A percentile compares a stretch with the other conserved stretches of the same genome.
phyloP scores from a whole-genome alignment of 1,284 basidiomycete species.

The Coniferiporia sulphurascens region DNA sequence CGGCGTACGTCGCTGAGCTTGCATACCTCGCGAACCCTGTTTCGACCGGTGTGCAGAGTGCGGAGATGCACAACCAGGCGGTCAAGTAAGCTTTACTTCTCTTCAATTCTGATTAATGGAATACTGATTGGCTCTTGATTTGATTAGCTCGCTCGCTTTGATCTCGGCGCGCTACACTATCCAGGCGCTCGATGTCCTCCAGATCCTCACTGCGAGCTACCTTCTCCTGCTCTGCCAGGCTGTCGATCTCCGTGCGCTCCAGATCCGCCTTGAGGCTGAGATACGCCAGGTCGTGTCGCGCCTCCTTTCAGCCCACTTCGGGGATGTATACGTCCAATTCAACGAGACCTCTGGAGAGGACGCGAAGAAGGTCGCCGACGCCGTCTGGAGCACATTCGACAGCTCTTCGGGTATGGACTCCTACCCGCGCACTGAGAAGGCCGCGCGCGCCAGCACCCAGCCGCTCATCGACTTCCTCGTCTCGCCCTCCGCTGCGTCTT shows the following conservation, averaged over 20 bases:
- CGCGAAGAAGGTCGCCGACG: conserved; percentile 29
- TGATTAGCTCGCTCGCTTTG: conserved; percentile 67
- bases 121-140: conserved; percentile 13
- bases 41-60: conserved; percentile 79
- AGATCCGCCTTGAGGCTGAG: conserved; percentile 54
- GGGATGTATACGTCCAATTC: conserved; percentile 25
- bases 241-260: conserved; percentile 70
- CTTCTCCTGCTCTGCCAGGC: conserved; percentile 79
- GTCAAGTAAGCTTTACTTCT: conserved; percentile 55
- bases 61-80: conserved; percentile 86
- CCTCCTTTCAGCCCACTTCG: conserved; percentile 47
- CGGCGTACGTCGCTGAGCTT: conserved; percentile 77
- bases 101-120: not conserved
- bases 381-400: conserved; percentile 48
- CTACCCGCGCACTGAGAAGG: conserved; percentile 55
- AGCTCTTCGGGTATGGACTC: conserved; percentile 68
- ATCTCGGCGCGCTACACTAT: conserved; percentile 78
- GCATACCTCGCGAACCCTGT: conserved; percentile 82
- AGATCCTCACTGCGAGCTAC: conserved; percentile 70
- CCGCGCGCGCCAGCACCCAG: conserved; percentile 56
- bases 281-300: conserved; percentile 46
- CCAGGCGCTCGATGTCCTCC: conserved; percentile 70
- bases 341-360: conserved; percentile 21
- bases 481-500: conserved; percentile 25
- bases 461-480: conserved; percentile 55